A percentile compares a stretch with the other conserved stretches of the same genome.
These are phyloP conservation scores for Lasiodiplodia theobromae DNA, from an alignment of 2,329 filamentous ascomycete species.

Conservation along the genomic window DNA sequence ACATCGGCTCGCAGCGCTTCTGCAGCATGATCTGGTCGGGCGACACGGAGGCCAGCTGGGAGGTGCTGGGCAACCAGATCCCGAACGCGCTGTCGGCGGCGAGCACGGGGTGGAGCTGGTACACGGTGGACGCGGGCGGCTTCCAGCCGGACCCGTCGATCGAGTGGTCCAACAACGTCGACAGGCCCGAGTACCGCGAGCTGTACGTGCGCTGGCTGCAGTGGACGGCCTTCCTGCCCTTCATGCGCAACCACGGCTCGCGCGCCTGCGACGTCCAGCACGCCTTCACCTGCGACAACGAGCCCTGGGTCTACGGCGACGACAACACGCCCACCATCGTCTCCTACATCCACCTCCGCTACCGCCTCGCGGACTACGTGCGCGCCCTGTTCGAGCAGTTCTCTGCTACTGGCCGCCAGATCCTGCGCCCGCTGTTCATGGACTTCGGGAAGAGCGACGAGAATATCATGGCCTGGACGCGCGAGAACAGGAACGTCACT, in stretches of 20 bases:
- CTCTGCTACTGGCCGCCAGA: slow-evolving; percentile 42
- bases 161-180: slow-evolving; percentile 43
- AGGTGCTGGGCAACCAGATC: slow-evolving; percentile 39
- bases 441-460: slow-evolving; percentile 45
- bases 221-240: slow-evolving; percentile 42
- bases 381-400: slow-evolving; percentile 45
- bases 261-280: slow-evolving; percentile 39
- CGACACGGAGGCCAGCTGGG: slow-evolving; percentile 41
- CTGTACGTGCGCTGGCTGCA: slow-evolving; percentile 43
- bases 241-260: slow-evolving; percentile 42
- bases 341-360: slow-evolving; percentile 40
- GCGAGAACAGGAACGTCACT: slow-evolving; percentile 42
- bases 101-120: slow-evolving; percentile 41
- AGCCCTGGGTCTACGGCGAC: slow-evolving; percentile 42
- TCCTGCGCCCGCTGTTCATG: slow-evolving; percentile 50
- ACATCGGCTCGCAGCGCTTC: slow-evolving; percentile 43
- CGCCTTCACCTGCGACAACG: slow-evolving; percentile 48
- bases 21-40: slow-evolving; percentile 44
- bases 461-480: slow-evolving; percentile 35
- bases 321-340: slow-evolving; percentile 39
- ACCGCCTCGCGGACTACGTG: slow-evolving; percentile 40
- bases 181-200: slow-evolving; percentile 39
- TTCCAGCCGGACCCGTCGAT: slow-evolving; percentile 45
- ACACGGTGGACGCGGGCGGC: slow-evolving; percentile 41
- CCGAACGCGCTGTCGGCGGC: slow-evolving; percentile 39